Evolutionary conservation across 768 basidiomycete species (phyloP), one percentile per base, ranked within the genome.

Genomic region (Russula emetica): DNA sequence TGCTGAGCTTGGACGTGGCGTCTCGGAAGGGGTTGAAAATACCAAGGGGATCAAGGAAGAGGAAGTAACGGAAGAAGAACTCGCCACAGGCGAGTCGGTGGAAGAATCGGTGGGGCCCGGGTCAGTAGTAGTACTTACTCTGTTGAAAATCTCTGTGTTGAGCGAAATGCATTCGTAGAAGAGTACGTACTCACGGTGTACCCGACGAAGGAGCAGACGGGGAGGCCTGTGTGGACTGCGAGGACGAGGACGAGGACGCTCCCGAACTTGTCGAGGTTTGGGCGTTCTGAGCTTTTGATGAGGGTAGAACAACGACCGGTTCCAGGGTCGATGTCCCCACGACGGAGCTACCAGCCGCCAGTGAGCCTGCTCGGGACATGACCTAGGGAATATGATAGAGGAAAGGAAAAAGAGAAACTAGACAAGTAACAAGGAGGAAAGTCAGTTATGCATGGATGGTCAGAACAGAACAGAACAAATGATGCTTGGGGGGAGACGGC

Each of bases 21-120:
- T 30, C n/a, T 2, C 0, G 11, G 36, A 24, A 24, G 36, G 5
- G 22, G 13, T n/a, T 20, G 53, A 22, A 22, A 34, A 32, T 20
- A n/a, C 16, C n/a, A 6, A 14, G n/a, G 60, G 11, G 5, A 55
- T 30, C 1, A 5, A 30, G 6, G 6, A 30, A 34, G 62, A 26
- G 22, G 51, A 51, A 20, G 53, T 38, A 32, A 32, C 44, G 36
- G 60, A 26, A 30, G 60, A 26, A 30, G 55, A 51, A 28, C 50
- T 38, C 50, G 57, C 34, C 47, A 24, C 55, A 65, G 55, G 42
- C 44, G 66, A 45, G 50, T 14, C 56, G 22, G 53, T 32, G 2
- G 52, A 11, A 32, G 45, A 36, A 13, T 4, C 36, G 11, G 34
- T 26, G 45, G 14, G 16, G n/a, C 14, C 5, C 38, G 38, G 16